Conservation (phyloP, 306 rosid genomes). For the Cicer pinnatifidum region DNA sequence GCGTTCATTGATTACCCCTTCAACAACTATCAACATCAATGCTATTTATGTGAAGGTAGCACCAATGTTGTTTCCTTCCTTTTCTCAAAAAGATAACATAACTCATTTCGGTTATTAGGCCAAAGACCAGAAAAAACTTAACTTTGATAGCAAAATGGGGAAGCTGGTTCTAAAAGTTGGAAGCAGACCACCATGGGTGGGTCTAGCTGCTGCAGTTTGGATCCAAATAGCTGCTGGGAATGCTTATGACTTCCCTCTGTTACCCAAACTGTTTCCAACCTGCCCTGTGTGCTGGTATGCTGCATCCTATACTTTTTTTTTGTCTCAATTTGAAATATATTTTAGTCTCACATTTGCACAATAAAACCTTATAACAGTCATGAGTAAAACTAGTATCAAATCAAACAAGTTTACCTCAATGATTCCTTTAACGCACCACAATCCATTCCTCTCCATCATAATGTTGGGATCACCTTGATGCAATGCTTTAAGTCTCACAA, state of each 20-base stretch:
- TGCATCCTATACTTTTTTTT: too few species aligned
- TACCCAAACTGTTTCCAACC: too few species aligned
- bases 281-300: too few species aligned
- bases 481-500: constrained; percentile 64
- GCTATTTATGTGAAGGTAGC: background rate
- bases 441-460: constrained; percentile 69
- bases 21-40: background rate
- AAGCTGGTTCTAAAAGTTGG: constrained; percentile 67
- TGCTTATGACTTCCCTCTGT: constrained; percentile 59
- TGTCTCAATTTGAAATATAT: too few species aligned
- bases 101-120: background rate
- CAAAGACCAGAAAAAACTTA: background rate
- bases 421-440: constrained; percentile 89
- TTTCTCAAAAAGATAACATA: background rate
- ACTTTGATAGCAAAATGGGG: constrained; percentile 45
- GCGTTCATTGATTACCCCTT: background rate
- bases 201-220: constrained; percentile 91
- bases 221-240: constrained; percentile 67
- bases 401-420: constrained; percentile 60
- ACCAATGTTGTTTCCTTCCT: background rate
- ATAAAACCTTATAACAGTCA: background rate
- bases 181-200: constrained; percentile 93
- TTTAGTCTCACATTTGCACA: too few species aligned
- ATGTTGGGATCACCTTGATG: constrained; percentile 77
- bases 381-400: background rate